Evolutionary conservation across 805 yeast genomes (phyloP).

Genomic region (Candida krabiensis): DNA sequence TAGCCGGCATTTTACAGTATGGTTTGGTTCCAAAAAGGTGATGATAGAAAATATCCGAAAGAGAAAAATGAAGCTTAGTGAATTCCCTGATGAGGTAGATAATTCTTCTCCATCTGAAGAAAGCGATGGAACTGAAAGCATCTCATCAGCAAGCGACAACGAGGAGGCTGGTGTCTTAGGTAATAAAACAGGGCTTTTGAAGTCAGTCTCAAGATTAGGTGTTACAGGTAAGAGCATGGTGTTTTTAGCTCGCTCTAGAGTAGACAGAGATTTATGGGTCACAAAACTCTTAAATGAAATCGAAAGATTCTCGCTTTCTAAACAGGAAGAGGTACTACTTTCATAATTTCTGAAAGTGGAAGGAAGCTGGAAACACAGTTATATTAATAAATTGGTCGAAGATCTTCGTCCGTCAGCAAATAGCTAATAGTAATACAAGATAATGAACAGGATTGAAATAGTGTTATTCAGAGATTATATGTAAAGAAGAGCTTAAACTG

Average conservation of each 20-base stretch:
- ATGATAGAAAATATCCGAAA: slow-evolving; percentile 30
- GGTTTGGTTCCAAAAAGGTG: slow-evolving; percentile 71
- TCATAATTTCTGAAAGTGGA: slow-evolving; percentile 15
- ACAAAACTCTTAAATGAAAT: slow-evolving; percentile 42
- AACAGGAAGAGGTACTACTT: slow-evolving; percentile 21
- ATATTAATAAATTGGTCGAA: too few relatives aligned
- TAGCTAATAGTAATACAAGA: too few relatives aligned
- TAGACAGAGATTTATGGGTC: slow-evolving; percentile 86
- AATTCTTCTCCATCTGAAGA: neutral
- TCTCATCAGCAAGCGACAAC: neutral
- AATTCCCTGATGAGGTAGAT: slow-evolving; percentile 3
- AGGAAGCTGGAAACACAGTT: too few relatives aligned
- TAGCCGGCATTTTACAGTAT: slow-evolving; percentile 76
- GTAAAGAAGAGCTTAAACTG: too few relatives aligned
- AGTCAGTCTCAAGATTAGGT: slow-evolving; percentile 55
- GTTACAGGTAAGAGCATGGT: slow-evolving; percentile 67
- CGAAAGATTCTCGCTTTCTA: slow-evolving; percentile 37
- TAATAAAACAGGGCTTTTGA: slow-evolving; percentile 35
- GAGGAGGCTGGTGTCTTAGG: slow-evolving; percentile 4
- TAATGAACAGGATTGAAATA: too few relatives aligned
- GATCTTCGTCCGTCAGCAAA: too few relatives aligned
- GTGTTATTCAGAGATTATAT: too few relatives aligned
- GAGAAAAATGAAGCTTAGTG: slow-evolving; percentile 6
- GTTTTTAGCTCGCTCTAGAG: slow-evolving; percentile 78
- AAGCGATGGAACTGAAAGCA: neutral